Base-by-base conservation (phyloP, 352 stramenopile species). In the Globisporangium megalacanthum region DNA sequence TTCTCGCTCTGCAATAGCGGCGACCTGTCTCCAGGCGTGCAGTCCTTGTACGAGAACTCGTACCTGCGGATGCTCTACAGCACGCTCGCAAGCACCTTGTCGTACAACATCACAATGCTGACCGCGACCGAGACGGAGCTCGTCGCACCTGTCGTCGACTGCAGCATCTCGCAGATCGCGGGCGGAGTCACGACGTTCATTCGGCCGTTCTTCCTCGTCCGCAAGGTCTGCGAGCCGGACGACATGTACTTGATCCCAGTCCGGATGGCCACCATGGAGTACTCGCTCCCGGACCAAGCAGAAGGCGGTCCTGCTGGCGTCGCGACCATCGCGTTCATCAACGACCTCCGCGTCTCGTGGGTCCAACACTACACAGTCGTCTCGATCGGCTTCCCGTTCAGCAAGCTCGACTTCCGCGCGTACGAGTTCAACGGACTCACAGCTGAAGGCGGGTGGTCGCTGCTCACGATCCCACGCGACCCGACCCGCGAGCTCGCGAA, bases 151-250 rank as follows among this genome's bases (percentile, higher is more conserved):
- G 46, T 60, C 10, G 54, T 60, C 39, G 54, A 60, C 44, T 60
- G 54, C 33, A 61, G 69, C 17, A 37, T 53, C 54, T 45, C 61
- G 7, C 37, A 60, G 49, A 69, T 84, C 29, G 29, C 56, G 1
- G 8, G 14, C 4, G 48, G 29, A 13, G 31, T 41, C 54, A 61
- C 4, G 61, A 29, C 33, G 74, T 78, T 54, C 58, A 54, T n/a
- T 68, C 65, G 3, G 53, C 67, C 3, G 29, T 66, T 80, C 48
- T 79, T 80, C 36, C 44, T 85, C 19, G 61, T 85, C 4, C 72
- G 65, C 13, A 57, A 51, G 15, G 65, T 66, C n/a, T 56, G 25
- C 0, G 48, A 77, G 10, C 36, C 44, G 0, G 55, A 59, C 11
- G 46, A 72, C n/a, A 45, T 84, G 0, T 59, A 56, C 8, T 22